phyloP scores from a whole-genome alignment of 2,329 filamentous ascomycete genomes.

The Fusarium napiforme region DNA sequence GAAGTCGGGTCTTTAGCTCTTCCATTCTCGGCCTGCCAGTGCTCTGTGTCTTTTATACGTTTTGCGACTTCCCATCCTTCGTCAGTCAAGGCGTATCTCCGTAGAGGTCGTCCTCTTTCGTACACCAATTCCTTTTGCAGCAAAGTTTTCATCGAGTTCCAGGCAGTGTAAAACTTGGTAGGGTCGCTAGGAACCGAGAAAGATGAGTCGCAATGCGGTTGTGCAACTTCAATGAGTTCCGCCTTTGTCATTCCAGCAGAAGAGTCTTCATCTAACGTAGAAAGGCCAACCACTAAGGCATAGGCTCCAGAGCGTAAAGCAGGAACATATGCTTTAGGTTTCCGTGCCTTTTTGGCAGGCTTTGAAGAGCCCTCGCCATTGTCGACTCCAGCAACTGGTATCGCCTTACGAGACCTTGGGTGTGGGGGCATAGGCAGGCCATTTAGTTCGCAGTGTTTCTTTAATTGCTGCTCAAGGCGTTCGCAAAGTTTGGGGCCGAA shows the following conservation, averaged over 20 bases:
- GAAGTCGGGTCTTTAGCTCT: constrained; percentile 11
- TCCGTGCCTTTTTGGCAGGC: constrained; percentile 67
- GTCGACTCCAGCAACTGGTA: constrained; percentile 45
- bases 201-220: constrained; percentile 77
- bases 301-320: constrained; percentile 78
- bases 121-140: constrained; percentile 78
- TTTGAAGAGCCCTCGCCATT: constrained; percentile 49
- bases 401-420: constrained; percentile 58
- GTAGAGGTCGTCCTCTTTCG: constrained; percentile 73
- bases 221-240: constrained; percentile 74
- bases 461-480: constrained; percentile 70
- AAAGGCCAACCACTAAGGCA: constrained; percentile 75
- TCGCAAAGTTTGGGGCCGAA: constrained; percentile 78
- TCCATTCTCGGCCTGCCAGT: constrained; percentile 47
- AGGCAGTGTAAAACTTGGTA: constrained; percentile 80
- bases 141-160: constrained; percentile 84
- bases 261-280: constrained; percentile 66
- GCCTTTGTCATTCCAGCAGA: constrained; percentile 70
- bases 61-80: constrained; percentile 81
- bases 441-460: constrained; percentile 72
- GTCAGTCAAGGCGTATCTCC: constrained; percentile 77
- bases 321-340: constrained; percentile 77
- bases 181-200: constrained; percentile 75
- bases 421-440: constrained; percentile 74
- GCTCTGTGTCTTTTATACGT: constrained; percentile 67